phyloP scores from a whole-genome alignment of 1,284 basidiomycete genomes.

The Sporisorium reilianum region DNA sequence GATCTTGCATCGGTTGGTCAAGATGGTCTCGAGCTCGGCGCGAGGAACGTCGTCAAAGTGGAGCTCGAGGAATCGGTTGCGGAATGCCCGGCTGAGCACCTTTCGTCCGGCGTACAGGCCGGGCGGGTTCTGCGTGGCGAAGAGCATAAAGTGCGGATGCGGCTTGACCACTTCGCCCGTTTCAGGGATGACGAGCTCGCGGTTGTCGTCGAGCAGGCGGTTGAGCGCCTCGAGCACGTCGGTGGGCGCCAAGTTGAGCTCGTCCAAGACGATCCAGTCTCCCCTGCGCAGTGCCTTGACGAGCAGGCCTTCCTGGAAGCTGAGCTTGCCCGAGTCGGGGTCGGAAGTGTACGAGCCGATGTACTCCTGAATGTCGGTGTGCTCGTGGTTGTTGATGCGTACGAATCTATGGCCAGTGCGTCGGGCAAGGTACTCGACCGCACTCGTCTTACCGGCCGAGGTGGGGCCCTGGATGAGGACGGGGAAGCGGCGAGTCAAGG shows the following conservation, averaged over 20 bases:
- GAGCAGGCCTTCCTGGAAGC: conserved; percentile 89
- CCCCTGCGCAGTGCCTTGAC: conserved; percentile 91
- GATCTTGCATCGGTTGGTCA: conserved; percentile 65
- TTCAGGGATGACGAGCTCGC: conserved; percentile 94
- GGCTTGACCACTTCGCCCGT: conserved; percentile 94
- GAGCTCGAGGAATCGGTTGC: conserved; percentile 98
- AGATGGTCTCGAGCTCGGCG: conserved; percentile 88
- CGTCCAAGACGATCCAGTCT: conserved; percentile 98
- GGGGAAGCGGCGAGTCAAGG: conserved; percentile 88
- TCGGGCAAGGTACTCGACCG: conserved; percentile 93
- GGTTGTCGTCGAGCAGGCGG: conserved; percentile 94
- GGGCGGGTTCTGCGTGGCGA: conserved; percentile 97
- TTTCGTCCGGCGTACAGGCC: conserved; percentile 98
- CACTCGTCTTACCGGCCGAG: conserved; percentile 96
- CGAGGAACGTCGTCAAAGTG: conserved; percentile 98
- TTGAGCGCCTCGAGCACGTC: conserved; percentile 98
- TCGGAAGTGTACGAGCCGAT: conserved; percentile 97
- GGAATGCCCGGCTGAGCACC: conserved; percentile 92
- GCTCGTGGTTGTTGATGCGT: conserved; percentile 99
- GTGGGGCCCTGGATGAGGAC: conserved; percentile 98
- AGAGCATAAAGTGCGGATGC: conserved; percentile 96
- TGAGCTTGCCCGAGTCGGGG: conserved; percentile 87
- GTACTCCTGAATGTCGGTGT: conserved; percentile 98
- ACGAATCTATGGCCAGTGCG: conserved; percentile 95
- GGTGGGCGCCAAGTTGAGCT: conserved; percentile 96